Evolutionary conservation across 2,329 filamentous ascomycete genomes (phyloP).

Genomic region (Elsinoe necatrix): DNA sequence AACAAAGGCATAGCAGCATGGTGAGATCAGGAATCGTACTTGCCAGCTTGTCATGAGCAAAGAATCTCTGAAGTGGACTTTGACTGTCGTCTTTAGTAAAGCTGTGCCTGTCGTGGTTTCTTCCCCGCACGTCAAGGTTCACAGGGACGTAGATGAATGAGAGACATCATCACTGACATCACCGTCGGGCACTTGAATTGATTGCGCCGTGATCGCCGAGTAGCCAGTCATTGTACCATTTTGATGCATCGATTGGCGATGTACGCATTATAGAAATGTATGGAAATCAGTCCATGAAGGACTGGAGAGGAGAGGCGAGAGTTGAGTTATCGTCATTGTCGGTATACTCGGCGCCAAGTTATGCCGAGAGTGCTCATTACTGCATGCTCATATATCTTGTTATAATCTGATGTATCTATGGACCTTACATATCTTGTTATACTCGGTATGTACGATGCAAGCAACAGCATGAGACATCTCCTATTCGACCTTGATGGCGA

Average conservation of each 20-base stretch:
- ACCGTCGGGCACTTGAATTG: not conserved
- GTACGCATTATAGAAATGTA: not conserved
- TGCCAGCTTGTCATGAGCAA: too few relatives aligned
- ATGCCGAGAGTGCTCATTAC: not conserved
- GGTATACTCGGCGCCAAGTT: slow-evolving; percentile 15
- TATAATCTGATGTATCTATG: too few relatives aligned
- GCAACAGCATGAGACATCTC: too few relatives aligned
- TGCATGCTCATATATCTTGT: too few relatives aligned
- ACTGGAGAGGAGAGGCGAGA: not conserved
- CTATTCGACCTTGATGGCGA: slow-evolving; percentile 19
- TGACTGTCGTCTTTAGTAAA: not conserved
- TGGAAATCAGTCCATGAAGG: not conserved
- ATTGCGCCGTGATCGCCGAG: not conserved
- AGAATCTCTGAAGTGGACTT: too few relatives aligned
- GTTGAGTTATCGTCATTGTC: not conserved
- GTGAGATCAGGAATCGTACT: too few relatives aligned
- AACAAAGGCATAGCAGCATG: not conserved
- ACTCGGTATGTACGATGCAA: not conserved
- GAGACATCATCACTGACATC: slow-evolving; percentile 7
- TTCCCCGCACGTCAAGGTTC: slow-evolving; percentile 7
- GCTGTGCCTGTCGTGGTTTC: not conserved
- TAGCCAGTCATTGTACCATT: not conserved
- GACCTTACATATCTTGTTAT: too few relatives aligned
- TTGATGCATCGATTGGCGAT: not conserved
- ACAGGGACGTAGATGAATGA: not conserved